These are phyloP conservation scores for Pleurotus pulmonarius DNA, from an alignment of 768 basidiomycete species.

Conservation along the genomic window DNA sequence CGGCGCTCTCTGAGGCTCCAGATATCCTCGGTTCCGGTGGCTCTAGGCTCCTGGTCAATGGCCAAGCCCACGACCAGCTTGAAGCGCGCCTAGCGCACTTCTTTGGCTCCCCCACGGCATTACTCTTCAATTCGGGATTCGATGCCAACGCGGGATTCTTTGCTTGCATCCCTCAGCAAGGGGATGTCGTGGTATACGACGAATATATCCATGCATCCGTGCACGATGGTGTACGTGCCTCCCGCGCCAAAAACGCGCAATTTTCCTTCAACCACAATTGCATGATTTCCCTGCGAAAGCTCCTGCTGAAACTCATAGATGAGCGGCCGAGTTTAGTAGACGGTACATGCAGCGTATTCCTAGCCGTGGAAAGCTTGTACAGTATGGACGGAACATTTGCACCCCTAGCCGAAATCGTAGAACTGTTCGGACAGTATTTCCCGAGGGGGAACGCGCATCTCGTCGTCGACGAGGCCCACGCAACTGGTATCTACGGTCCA, in stretches of 20 bases:
- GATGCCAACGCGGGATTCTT: constrained; percentile 92
- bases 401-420: constrained; percentile 66
- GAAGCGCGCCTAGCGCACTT: constrained; percentile 66
- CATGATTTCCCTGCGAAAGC: constrained; percentile 39
- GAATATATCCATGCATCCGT: constrained; percentile 89
- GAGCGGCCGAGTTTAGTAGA: constrained; percentile 30
- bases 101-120: constrained; percentile 58
- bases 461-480: constrained; percentile 91
- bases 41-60: constrained; percentile 81
- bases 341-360: constrained; percentile 55
- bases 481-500: constrained; percentile 85
- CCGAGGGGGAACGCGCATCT: constrained; percentile 65
- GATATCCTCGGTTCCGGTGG: constrained; percentile 82
- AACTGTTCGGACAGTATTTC: constrained; percentile 55
- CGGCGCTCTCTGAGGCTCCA: constrained; percentile 42
- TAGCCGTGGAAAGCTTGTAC: constrained; percentile 88
- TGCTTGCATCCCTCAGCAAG: constrained; percentile 69
- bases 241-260: constrained; percentile 37
- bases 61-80: constrained; percentile 62
- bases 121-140: constrained; percentile 91
- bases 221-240: constrained; percentile 83
- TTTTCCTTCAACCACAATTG: constrained; percentile 74
- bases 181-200: constrained; percentile 79
- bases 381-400: constrained; percentile 95
- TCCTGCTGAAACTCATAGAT: constrained; percentile 37